Conservation (phyloP, 192 early-diverging fungal genomes). For the Coemansia asiatica region DNA sequence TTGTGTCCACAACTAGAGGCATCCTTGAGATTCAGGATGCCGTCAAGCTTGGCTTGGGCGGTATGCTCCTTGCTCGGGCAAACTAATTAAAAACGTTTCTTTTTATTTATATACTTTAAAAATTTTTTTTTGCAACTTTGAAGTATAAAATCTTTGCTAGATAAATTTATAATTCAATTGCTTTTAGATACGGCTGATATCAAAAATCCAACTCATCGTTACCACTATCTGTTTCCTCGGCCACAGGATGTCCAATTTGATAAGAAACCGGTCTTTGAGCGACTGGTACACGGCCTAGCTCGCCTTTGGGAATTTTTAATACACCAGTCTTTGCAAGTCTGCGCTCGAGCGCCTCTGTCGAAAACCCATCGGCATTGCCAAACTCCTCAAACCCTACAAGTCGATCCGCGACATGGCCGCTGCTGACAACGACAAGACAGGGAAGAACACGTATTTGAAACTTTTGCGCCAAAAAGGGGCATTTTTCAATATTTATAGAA, state of each 20-base stretch:
- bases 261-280: slow-evolving; percentile 38
- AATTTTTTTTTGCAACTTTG: too few relatives aligned
- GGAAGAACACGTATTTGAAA: slow-evolving; percentile 86
- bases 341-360: slow-evolving; percentile 72
- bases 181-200: neutral
- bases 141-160: neutral
- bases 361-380: slow-evolving; percentile 83
- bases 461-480: slow-evolving; percentile 88
- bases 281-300: slow-evolving; percentile 34
- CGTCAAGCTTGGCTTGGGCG: slow-evolving; percentile 77
- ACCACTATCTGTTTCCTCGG: neutral
- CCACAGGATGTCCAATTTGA: neutral
- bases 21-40: slow-evolving; percentile 92
- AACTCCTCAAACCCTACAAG: slow-evolving; percentile 93
- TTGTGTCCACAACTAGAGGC: slow-evolving; percentile 82
- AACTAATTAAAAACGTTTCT: slow-evolving; percentile 14
- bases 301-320: slow-evolving; percentile 50
- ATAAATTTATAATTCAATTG: neutral
- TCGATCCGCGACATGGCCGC: slow-evolving; percentile 74
- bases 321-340: slow-evolving; percentile 63
- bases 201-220: slow-evolving; percentile 13
- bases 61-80: slow-evolving; percentile 80
- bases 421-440: slow-evolving; percentile 76
- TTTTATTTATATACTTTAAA: neutral
- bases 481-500: slow-evolving; percentile 83